These are phyloP conservation scores for Cavenderia fasciculata DNA, from an alignment of 78 protist genomes.

Conservation along the genomic window DNA sequence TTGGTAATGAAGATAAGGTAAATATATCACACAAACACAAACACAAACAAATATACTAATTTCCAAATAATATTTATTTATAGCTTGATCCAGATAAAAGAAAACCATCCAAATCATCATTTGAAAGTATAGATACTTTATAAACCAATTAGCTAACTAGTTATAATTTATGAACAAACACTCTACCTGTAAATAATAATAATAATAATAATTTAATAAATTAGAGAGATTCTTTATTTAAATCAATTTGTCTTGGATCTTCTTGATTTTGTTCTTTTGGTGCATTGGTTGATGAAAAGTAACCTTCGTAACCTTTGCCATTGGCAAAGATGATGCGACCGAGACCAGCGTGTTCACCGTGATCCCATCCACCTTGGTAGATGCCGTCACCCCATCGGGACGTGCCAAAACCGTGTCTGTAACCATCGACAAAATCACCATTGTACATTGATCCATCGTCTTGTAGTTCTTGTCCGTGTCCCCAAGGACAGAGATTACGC, in stretches of 20 bases:
- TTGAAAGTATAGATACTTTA: not conserved
- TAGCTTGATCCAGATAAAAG: constrained; percentile 6
- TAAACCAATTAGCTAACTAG: too few relatives aligned
- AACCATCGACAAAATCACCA: constrained; percentile 28
- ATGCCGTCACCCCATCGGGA: not conserved
- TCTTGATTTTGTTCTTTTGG: too few relatives aligned
- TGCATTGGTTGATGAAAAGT: too few relatives aligned
- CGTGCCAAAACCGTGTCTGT: constrained; percentile 30
- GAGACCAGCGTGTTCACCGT: constrained; percentile 16
- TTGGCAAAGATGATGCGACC: constrained; percentile 7
- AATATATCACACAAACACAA: not conserved
- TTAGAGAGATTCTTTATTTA: too few relatives aligned
- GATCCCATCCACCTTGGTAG: constrained; percentile 43
- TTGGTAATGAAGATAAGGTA: constrained; percentile 39
- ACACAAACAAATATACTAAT: not conserved
- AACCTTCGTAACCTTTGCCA: constrained; percentile 27
- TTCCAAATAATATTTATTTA: not conserved
- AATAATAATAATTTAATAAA: too few relatives aligned
- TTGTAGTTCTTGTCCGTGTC: constrained; percentile 34
- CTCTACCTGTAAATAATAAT: too few relatives aligned
- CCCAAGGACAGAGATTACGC: constrained; percentile 8
- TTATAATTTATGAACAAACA: too few relatives aligned
- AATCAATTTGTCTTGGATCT: too few relatives aligned
- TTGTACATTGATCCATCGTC: constrained; percentile 15
- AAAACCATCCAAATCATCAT: not conserved